These are phyloP conservation scores for Wickerhamomyces rabaulensis DNA, from an alignment of 805 yeast species.

Conservation along the genomic window DNA sequence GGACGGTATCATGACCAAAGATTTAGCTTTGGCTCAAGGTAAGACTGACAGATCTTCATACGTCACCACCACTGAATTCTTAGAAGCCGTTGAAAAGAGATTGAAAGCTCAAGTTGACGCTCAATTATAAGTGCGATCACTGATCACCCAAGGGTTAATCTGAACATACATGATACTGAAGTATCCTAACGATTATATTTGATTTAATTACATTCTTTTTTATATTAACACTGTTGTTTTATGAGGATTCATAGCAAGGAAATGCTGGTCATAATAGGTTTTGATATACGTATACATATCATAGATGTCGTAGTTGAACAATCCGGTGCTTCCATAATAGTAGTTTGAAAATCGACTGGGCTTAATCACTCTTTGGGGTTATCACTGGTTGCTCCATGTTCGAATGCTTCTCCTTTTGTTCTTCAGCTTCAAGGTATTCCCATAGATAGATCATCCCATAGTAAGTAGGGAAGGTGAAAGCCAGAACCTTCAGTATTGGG, in stretches of 20 bases:
- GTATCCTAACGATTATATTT: neutral
- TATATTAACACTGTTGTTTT: neutral
- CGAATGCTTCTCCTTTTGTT: neutral
- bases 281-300: neutral
- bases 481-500: slow-evolving; percentile 42
- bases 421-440: slow-evolving; percentile 35
- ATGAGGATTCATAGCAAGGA: slow-evolving; percentile 20
- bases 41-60: slow-evolving; percentile 54
- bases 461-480: slow-evolving; percentile 40
- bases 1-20: slow-evolving; percentile 80
- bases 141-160: neutral
- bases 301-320: neutral
- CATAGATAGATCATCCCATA: slow-evolving; percentile 40
- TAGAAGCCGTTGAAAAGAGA: slow-evolving; percentile 69
- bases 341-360: no score
- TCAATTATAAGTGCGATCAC: neutral
- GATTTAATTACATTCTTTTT: neutral
- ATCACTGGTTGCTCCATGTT: neutral
- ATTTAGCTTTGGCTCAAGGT: slow-evolving; percentile 69
- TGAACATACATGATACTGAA: neutral
- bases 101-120: slow-evolving; percentile 23
- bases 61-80: slow-evolving; percentile 71
- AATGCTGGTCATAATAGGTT: slow-evolving; percentile 21
- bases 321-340: no score
- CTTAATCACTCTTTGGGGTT: neutral